Conservation (phyloP, 2,329 filamentous ascomycete species). For the Penicillium sclerotiorum region DNA sequence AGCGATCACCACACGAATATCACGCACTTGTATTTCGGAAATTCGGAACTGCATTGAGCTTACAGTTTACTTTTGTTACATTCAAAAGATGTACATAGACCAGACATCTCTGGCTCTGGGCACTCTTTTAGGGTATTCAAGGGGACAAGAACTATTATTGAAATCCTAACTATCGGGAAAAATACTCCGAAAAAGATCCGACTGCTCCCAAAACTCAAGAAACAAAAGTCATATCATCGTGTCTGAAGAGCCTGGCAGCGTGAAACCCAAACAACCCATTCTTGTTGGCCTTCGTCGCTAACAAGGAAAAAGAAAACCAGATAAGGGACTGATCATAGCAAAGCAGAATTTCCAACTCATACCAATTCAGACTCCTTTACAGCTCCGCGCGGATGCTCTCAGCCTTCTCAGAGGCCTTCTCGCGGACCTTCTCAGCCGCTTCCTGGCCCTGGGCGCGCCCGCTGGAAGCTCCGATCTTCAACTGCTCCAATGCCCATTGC, state of each 20-base stretch:
- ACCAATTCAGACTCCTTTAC: conserved; percentile 18
- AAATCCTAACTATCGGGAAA: background rate
- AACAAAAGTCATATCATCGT: conserved; percentile 27
- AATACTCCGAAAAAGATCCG: background rate
- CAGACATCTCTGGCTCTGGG: no score
- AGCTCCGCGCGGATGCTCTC: conserved; percentile 35
- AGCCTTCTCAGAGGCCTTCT: conserved; percentile 56
- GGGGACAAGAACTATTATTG: background rate
- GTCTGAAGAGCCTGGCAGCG: no score
- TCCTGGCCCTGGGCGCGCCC: conserved; percentile 53
- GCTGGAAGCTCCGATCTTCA: conserved; percentile 52
- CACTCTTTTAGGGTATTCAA: background rate
- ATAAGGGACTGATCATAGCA: no score
- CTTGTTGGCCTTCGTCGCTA: background rate
- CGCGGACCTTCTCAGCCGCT: conserved; percentile 47
- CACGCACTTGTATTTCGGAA: background rate
- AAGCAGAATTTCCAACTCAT: background rate
- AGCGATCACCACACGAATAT: background rate
- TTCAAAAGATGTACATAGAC: background rate
- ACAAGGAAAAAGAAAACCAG: background rate
- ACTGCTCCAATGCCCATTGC: conserved; percentile 53
- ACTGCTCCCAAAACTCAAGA: background rate
- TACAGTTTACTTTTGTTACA: background rate
- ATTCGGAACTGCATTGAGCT: background rate
- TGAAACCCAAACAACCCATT: background rate